phyloP scores from a whole-genome alignment of 1,139 yeast genomes.

The Pichia sp. region DNA sequence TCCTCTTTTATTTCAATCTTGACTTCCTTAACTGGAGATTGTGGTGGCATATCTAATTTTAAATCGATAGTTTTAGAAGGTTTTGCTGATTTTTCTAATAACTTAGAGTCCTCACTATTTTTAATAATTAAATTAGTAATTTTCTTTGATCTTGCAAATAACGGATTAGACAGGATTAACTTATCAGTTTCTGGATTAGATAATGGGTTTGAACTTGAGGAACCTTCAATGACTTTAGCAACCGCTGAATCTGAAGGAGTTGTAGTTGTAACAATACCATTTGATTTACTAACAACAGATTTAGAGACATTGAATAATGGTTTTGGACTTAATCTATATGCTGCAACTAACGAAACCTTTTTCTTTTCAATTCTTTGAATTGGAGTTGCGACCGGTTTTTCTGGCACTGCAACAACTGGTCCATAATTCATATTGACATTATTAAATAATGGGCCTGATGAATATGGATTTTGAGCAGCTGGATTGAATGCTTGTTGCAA shows the following conservation, averaged over 20 bases:
- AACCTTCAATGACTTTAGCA: slow-evolving; percentile 17
- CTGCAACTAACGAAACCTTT: slow-evolving; percentile 51
- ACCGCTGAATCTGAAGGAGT: slow-evolving; percentile 25
- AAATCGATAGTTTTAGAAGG: slow-evolving; percentile 8
- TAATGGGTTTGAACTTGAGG: slow-evolving; percentile 20
- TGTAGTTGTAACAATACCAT: slow-evolving; percentile 19
- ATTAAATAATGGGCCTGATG: slow-evolving; percentile 44
- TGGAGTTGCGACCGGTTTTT: slow-evolving; percentile 34
- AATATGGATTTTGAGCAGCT: slow-evolving; percentile 54
- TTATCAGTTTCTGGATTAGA: slow-evolving; percentile 48
- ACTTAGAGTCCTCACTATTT: slow-evolving; percentile 29
- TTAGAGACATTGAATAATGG: slow-evolving; percentile 31
- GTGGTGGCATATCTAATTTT: slow-evolving; percentile 11
- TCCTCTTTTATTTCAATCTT: not conserved
- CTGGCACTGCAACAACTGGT: slow-evolving; percentile 41
- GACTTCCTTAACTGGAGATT: not conserved
- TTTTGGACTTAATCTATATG: slow-evolving; percentile 55
- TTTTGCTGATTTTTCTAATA: not conserved
- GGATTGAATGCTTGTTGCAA: slow-evolving; percentile 21
- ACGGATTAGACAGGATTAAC: slow-evolving; percentile 64
- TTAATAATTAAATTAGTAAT: slow-evolving; percentile 54
- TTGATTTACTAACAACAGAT: slow-evolving; percentile 16
- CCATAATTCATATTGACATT: slow-evolving; percentile 23
- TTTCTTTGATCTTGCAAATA: slow-evolving; percentile 59
- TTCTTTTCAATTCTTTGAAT: slow-evolving; percentile 52